A percentile compares a stretch with the other conserved stretches of the same genome.
phyloP scores from a whole-genome alignment of 2,329 filamentous ascomycete species.

The Colletotrichum lini region DNA sequence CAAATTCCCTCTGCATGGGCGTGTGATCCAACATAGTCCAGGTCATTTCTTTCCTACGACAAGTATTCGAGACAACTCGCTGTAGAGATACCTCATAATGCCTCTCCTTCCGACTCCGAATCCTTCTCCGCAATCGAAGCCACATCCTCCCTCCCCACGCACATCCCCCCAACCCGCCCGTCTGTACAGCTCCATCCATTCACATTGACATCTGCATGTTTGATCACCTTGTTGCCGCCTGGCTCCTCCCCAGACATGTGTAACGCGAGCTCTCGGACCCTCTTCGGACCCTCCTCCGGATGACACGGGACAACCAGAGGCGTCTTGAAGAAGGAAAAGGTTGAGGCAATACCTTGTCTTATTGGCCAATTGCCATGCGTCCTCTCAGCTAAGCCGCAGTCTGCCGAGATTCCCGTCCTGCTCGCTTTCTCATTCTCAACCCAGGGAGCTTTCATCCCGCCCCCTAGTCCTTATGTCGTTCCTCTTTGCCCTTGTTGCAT shows the following conservation, averaged over 20 bases:
- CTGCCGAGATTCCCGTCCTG: not conserved
- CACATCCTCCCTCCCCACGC: not conserved
- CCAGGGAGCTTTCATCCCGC: not conserved
- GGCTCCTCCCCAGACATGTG: not conserved
- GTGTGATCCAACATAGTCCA: not conserved
- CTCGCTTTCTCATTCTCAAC: not conserved
- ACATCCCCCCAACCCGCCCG: not conserved
- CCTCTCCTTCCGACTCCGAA: not conserved
- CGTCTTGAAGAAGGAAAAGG: not conserved
- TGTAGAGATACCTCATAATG: not conserved
- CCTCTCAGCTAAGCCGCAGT: not conserved
- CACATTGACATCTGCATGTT: conserved; percentile 6
- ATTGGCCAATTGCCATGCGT: conserved; percentile 19
- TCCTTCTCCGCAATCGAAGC: conserved; percentile 2
- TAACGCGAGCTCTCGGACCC: not conserved
- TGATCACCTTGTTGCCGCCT: not conserved
- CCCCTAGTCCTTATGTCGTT: not conserved
- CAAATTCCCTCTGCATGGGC: not conserved
- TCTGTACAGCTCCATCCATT: not conserved
- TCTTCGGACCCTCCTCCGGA: conserved; percentile 20
- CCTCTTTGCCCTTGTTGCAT: not conserved
- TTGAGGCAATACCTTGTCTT: not conserved
- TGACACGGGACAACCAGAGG: conserved; percentile 15
- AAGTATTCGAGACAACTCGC: not conserved
- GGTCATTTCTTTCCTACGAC: conserved; percentile 8